Evolutionary conservation across 1,139 yeast genomes (phyloP).

Genomic region (Lodderomyces jiufengensis): DNA sequence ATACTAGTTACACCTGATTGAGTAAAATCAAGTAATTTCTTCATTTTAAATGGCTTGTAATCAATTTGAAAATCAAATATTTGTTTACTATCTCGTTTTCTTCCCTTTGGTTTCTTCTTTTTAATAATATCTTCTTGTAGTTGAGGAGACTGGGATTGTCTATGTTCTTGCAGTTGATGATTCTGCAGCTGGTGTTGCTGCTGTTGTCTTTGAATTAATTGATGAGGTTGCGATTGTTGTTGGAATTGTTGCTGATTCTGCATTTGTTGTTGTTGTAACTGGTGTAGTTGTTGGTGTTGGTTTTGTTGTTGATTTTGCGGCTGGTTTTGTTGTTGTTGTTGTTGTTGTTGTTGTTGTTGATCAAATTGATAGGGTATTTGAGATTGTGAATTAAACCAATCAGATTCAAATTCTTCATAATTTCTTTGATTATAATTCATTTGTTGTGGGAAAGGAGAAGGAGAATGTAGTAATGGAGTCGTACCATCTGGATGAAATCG

Average conservation of each 20-base stretch:
- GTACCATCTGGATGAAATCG: not conserved
- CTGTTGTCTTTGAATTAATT: no score
- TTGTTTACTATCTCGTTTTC: conserved; percentile 12
- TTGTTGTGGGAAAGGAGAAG: no score
- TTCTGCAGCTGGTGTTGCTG: conserved; percentile 2
- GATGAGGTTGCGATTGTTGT: not conserved
- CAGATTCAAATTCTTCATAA: no score
- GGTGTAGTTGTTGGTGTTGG: not conserved
- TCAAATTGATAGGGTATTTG: not conserved
- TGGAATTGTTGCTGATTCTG: not conserved
- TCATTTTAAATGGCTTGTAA: conserved; percentile 26
- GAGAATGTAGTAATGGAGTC: no score
- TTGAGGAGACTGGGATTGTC: not conserved
- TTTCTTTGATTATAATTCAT: no score
- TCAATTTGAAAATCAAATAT: conserved; percentile 20
- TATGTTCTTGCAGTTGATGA: not conserved
- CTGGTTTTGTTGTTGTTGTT: not conserved
- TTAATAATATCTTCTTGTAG: conserved; percentile 11
- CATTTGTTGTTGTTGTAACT: not conserved
- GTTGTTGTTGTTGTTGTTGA: conserved; percentile 3
- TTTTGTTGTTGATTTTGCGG: conserved; percentile 1
- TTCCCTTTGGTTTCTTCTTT: conserved; percentile 15
- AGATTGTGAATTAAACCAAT: no score
- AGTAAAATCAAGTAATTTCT: conserved; percentile 30
- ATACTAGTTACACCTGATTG: conserved; percentile 16